Evolutionary conservation across 208 protist genomes (phyloP), one percentile per base, ranked within the genome.

Genomic region (Leishmania major): DNA sequence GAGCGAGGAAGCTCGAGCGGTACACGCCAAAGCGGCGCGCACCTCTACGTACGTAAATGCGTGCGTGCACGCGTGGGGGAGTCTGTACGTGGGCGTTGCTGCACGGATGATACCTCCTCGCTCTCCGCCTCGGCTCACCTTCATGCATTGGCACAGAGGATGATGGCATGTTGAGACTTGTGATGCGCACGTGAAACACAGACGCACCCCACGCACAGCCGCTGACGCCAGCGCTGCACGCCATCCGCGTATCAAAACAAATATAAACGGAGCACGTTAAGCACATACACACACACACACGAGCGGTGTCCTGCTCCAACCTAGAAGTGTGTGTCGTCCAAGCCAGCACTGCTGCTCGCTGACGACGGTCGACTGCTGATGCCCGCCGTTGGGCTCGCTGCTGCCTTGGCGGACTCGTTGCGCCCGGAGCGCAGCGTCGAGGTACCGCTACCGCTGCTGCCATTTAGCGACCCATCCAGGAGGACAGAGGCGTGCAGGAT

Each of bases 401-500:
- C 55, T 43, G 70, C 75, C 57, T 71, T 73, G 17, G 75, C 19
- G 8, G 84, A 69, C 59, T 80, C 69, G 77, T 64, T 67, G 69
- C 70, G 31, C 22, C 31, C 77, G 1, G 70, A 59, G n/a, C 80
- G 76, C 76, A 79, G 67, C 19, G 75, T 59, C 43, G 78, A 22
- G 22, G 19, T 49, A 4, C 47, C 78, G 40, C 59, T 55, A n/a
- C 76, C 28, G 15, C 66, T 51, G 64, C 78, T 19, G 64, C 53
- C 17, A 55, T 67, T 60, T 28, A 79, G 43, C 8, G 78, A 49
- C 13, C 85, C 75, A n/a, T 88, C 86, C 62, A 82, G 78, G 77
- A 84, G 73, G 51, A 94, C 90, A 8, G 90, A 93, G 47, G 87
- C 55, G 76, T 94, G 89, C 57, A 94, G 82, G 35, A 92, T 85